phyloP scores from a whole-genome alignment of 257 asterid species.

The Galeopsis tetrahit region DNA sequence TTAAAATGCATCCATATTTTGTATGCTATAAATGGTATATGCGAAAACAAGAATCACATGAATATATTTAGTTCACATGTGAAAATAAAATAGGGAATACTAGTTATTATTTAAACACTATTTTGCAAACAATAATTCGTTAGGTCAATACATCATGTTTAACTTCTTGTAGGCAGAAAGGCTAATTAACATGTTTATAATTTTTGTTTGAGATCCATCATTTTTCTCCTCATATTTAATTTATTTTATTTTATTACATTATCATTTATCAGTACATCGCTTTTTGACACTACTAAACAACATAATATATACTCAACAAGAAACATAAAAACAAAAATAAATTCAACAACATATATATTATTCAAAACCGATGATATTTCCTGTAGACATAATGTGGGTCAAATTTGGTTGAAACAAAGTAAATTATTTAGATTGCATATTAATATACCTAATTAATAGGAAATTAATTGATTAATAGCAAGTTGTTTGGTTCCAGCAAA shows the following conservation, averaged over 20 bases:
- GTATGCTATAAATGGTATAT: too few relatives aligned
- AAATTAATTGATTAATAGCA: conserved; percentile 36
- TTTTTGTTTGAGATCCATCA: not conserved
- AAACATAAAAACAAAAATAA: not conserved
- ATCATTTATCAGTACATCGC: not conserved
- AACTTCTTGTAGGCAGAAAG: too few relatives aligned
- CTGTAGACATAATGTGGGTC: conserved; percentile 4
- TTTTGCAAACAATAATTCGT: not conserved
- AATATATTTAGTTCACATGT: too few relatives aligned
- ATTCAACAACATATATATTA: not conserved
- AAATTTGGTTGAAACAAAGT: not conserved
- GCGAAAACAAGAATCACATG: too few relatives aligned
- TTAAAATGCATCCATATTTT: too few relatives aligned
- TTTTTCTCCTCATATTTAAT: too few relatives aligned
- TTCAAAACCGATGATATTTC: not conserved
- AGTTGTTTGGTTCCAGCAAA: conserved; percentile 41
- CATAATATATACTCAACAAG: not conserved
- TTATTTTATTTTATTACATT: not conserved
- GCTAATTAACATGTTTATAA: not conserved
- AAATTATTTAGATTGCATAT: not conserved
- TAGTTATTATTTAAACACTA: not conserved
- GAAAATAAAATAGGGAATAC: too few relatives aligned
- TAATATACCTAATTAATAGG: not conserved
- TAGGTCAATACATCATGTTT: not conserved
- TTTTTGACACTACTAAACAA: not conserved